Evolutionary conservation across 331 rosid species (phyloP).

Genomic region (Telfairia occidentalis): DNA sequence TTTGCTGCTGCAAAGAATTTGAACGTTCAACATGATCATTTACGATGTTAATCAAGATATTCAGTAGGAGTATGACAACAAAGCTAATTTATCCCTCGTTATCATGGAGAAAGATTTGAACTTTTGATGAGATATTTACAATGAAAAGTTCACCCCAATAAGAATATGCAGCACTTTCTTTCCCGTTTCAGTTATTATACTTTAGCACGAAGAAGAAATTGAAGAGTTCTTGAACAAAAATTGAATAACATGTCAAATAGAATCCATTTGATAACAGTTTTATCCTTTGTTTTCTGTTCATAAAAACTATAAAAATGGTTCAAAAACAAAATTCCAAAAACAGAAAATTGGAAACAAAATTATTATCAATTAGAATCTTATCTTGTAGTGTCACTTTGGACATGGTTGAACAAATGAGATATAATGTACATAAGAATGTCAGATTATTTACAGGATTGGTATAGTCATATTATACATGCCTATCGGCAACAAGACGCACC

Average conservation of each 20-base stretch:
- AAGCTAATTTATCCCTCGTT: not conserved
- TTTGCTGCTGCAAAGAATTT: not conserved
- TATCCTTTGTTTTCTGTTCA: not conserved
- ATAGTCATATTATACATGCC: slow-evolving; percentile 28
- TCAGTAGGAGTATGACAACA: not conserved
- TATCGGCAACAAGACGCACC: slow-evolving; percentile 69
- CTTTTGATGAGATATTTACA: not conserved
- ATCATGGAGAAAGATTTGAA: not conserved
- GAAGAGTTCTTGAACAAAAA: too few relatives aligned
- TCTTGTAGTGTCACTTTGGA: not conserved
- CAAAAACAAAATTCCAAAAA: not conserved
- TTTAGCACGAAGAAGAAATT: too few relatives aligned
- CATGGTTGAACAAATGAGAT: not conserved
- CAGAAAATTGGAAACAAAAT: not conserved
- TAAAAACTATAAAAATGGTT: not conserved
- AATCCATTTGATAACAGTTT: not conserved
- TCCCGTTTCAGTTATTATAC: not conserved
- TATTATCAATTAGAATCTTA: not conserved
- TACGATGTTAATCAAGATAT: not conserved
- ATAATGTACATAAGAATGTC: slow-evolving; percentile 9
- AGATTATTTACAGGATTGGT: not conserved
- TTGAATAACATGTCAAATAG: not conserved
- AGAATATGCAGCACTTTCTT: not conserved
- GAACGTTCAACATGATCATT: not conserved
- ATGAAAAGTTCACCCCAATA: not conserved